Base-by-base conservation (phyloP, 2,329 filamentous ascomycete species). In the Ophiostoma perfectum region DNA sequence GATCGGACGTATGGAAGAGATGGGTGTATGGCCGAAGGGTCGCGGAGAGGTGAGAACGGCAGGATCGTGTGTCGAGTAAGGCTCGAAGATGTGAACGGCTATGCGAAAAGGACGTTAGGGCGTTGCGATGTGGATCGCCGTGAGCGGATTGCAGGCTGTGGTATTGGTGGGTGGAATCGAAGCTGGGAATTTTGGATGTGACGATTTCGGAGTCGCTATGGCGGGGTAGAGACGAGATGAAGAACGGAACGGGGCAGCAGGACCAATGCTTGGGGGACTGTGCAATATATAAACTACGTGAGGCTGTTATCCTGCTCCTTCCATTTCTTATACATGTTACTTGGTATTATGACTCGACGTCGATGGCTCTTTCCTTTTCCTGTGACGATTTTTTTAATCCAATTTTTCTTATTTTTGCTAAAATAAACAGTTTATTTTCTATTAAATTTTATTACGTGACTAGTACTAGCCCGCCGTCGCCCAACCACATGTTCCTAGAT, bases 401-500 rank as follows among this genome's bases (percentile, higher is more conserved):
- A 62, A 42, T 67, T 66, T 63, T 69, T 66, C 55, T 64, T 38
- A 16, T 3, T 64, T 63, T 45, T 39, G 44, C 42, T 38, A 42
- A 66, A 58, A 60, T 6, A 38, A 12, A 16, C 16, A 38, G 12
- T 52, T 62, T 65, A 66, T 55, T 66, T 66, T 60, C 36, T 36
- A 36, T 64, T 64, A 16, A 64, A 64, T 47, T 47, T 64, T 47
- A 47, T 14, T 62, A 39, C 16, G 45, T 11, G 27, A 16, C 44
- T 66, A 58, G 14, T 55, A 27, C 55, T 64, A 63, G 58, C 45
- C 38, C 38, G 55, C 27, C 66, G n/a, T 27, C 27, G 27, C n/a
- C 49, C 49, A 27, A 36, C 16, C 18, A 47, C 38, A 45, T 45
- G 62, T 38, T 70, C 71, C 71, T 72, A 72, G 55, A 72, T 72